Evolutionary conservation across 352 stramenopile genomes (phyloP), one percentile per base, ranked within the genome.

Genomic region (Phytophthora melonis): DNA sequence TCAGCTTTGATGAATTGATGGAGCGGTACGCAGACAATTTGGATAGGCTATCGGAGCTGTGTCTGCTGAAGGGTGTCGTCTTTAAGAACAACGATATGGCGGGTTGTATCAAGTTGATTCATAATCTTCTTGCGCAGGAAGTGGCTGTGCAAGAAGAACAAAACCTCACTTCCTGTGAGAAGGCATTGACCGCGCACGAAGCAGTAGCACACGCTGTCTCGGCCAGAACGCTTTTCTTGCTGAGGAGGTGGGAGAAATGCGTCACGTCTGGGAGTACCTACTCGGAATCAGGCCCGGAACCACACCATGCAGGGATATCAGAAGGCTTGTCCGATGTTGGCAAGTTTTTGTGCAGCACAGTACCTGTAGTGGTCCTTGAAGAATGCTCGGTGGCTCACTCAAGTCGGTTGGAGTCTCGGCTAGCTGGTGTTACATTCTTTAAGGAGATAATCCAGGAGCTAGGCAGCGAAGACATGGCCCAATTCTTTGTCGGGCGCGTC

Each of bases 1-100:
- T 86, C 5, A 71, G 66, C 21, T 21, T 85, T 7, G 75, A 83
- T 36, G 78, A 89, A 54, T 65, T 94, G 57, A 78, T 80, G 30
- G 87, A 94, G 32, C 77, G 82, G 6, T 86, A 91, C 49, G 75
- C 66, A 34, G 78, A 79, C 23, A 90, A 93, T 60, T 54, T 68
- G 9, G 70, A 84, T 69, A 76, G 76, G 9, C 50, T 94, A 36
- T 79, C 66, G 23, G 81, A 91, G 32, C 63, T 94, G 14, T 92
- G 83, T 13, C 53, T 75, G 32, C 60, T 91, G 4, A 86, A 90
- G 58, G 67, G 70, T 34, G 66, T 92, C 1, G 1, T 18, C 0
- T 86, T 84, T 18, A 78, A 80, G 27, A 79, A 66, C 52, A 67
- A 57, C 9, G 81, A 92, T 39, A 63, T 78, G 41, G 74, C 70